Base-by-base conservation (phyloP, 352 stramenopile species). In the Pythium apleroticum region DNA sequence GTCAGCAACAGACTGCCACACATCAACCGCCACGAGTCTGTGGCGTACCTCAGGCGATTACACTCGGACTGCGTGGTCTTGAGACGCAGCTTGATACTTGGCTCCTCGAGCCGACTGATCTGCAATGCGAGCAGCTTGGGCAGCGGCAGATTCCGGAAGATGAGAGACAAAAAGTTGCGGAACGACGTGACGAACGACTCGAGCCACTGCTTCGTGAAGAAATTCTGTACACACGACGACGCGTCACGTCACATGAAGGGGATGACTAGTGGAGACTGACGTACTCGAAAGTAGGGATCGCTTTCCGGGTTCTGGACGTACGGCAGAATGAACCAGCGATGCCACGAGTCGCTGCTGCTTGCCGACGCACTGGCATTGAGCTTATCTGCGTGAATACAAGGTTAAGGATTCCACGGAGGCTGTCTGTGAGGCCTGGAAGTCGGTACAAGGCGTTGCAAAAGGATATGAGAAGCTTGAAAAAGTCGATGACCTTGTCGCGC, bases 281-380 rank as follows among this genome's bases (percentile, higher is more conserved):
- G 39, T 55, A 81, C 70, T 31, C 83, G 77, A 45, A 94, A 94
- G 60, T 90, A 91, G 12, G 81, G 43, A 50, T 94, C 86, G 5
- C 33, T 78, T 65, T 92, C 86, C 4, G 86, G 81, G n/a, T 80
- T 71, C 20, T 88, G 77, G 22, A 92, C 82, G 69, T 89, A 94
- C 10, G 86, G 86, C 49, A 92, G 66, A 33, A 91, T 89, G 70
- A 94, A 94, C 86, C 86, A 94, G 17, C 81, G 81, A 69, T 75
- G 76, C 86, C 86, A 94, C 39, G 80, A 84, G 41, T 91, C 80
- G 2, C 59, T 37, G 5, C 57, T 60, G 24, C 67, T 62, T 24
- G 24, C 66, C 30, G 70, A 57, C 20, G 79, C 55, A 0, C 63
- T 79, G 20, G 80, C 80, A 35, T 90, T 84, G 46, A 91, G 48